A percentile compares a stretch with the other conserved stretches of the same genome.
Evolutionary conservation across 805 yeast species (phyloP).

Genomic region (Cyberlindnera mississippiensis): DNA sequence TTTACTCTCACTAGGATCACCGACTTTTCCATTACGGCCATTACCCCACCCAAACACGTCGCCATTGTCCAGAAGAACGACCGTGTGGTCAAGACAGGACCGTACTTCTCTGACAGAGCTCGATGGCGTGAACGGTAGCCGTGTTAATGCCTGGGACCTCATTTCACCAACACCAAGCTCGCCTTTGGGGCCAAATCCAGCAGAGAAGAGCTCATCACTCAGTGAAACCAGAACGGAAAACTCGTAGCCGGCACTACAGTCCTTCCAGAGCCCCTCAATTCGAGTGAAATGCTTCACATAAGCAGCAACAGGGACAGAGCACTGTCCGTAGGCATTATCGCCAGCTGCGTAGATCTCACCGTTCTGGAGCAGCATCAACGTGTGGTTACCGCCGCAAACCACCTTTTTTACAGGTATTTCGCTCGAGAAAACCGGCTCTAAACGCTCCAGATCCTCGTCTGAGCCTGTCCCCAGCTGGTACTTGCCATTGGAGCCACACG

Average conservation of each 20-base stretch:
- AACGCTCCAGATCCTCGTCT: slow-evolving; percentile 42
- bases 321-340: slow-evolving; percentile 52
- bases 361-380: slow-evolving; percentile 49
- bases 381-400: slow-evolving; percentile 86
- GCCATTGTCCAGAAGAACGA: slow-evolving; percentile 38
- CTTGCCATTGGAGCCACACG: slow-evolving; percentile 84
- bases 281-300: slow-evolving; percentile 16
- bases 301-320: slow-evolving; percentile 31
- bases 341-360: slow-evolving; percentile 62
- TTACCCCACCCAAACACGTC: slow-evolving; percentile 64
- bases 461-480: slow-evolving; percentile 66
- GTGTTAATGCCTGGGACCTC: too few relatives aligned
- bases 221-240: slow-evolving; percentile 49
- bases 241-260: slow-evolving; percentile 78
- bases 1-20: slow-evolving; percentile 20
- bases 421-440: slow-evolving; percentile 18
- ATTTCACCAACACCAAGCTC: slow-evolving; percentile 62
- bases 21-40: slow-evolving; percentile 55
- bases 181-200: slow-evolving; percentile 70
- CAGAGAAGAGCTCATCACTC: slow-evolving; percentile 39
- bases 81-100: slow-evolving; percentile 45
- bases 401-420: slow-evolving; percentile 37
- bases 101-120: slow-evolving; percentile 17
- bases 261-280: slow-evolving; percentile 34
- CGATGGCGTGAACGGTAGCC: slow-evolving; percentile 8